Conservation (phyloP, 805 yeast species). For the Pichia eremophila region DNA sequence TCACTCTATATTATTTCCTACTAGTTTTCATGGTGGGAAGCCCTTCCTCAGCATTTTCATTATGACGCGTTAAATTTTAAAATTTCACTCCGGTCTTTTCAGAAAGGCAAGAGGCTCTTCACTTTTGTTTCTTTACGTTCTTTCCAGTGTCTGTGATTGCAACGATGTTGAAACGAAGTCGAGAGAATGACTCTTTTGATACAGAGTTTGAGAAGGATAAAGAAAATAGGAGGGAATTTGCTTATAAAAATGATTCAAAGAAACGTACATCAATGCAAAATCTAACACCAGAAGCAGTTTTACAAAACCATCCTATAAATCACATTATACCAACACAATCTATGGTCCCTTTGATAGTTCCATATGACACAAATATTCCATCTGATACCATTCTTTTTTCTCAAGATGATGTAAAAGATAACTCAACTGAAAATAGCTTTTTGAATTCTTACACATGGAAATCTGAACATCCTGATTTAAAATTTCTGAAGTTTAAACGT, state of each 20-base stretch:
- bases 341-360: conserved; percentile 20
- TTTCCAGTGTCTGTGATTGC: neutral
- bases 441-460: conserved; percentile 13
- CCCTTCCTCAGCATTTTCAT: too few species aligned
- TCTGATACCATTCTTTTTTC: conserved; percentile 5
- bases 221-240: too few species aligned
- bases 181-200: neutral
- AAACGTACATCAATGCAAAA: neutral
- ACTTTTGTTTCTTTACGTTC: neutral
- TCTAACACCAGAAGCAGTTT: conserved; percentile 13
- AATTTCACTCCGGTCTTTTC: too few species aligned
- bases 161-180: neutral
- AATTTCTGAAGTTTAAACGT: conserved; percentile 23
- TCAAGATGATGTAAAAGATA: conserved; percentile 5
- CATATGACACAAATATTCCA: conserved; percentile 14
- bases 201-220: neutral
- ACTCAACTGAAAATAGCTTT: conserved; percentile 10
- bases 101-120: neutral
- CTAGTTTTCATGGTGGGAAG: too few species aligned
- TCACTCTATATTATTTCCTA: too few species aligned
- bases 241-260: conserved; percentile 5
- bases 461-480: conserved; percentile 15
- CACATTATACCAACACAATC: conserved; percentile 32
- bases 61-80: neutral
- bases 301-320: conserved; percentile 25